Base-by-base conservation (phyloP, 441 rosid genomes). In the Viola pubescens region DNA sequence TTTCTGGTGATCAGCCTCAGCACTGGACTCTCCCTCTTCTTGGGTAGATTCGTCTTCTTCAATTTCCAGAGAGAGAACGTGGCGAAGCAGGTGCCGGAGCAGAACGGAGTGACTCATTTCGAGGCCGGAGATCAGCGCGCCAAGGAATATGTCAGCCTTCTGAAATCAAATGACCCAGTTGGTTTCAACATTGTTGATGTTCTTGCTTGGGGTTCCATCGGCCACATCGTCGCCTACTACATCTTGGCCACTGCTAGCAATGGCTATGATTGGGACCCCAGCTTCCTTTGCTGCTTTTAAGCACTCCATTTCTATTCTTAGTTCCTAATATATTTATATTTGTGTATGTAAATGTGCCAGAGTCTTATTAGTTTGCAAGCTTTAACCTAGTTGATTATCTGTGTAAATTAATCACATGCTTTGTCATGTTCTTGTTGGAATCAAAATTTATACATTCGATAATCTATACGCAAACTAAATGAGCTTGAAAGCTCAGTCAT, bases 41-140 rank as follows among this genome's bases (percentile, higher is more conserved):
- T 92, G 42, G 98, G 98, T 0, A 71, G 97, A 74, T 92, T 92
- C 59, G 98, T 92, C 58, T 92, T 92, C 94, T 92, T 92, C 73
- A 89, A 92, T 81, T 92, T 92, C 83, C 98, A 92, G 72, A 84
- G 98, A 70, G 98, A 92, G 78, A 92, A 92, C 65, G 90, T 82
- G 4, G 94, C 95, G 0, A 92, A 89, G 62, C 98, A 92, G 56
- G 98, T 91, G 61, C 98, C 98, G 12, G 95, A 80, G 86, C 98
- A 89, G 75, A 92, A 92, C 66, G 98, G 98, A 0, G 43, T 78
- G 61, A 82, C 97, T 45, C 98, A 92, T 70, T 92, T 87, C 59
- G 97, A 92, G 78, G 98, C 98, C 7, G 97, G 97, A 0, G 98
- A 92, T 69, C 77, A 65, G 7, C 81, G 98, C 52, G 98, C 98